Evolutionary conservation across 2,329 filamentous ascomycete species (phyloP), one percentile per base, ranked within the genome.

Genomic region (Sporothrix variecibatus): DNA sequence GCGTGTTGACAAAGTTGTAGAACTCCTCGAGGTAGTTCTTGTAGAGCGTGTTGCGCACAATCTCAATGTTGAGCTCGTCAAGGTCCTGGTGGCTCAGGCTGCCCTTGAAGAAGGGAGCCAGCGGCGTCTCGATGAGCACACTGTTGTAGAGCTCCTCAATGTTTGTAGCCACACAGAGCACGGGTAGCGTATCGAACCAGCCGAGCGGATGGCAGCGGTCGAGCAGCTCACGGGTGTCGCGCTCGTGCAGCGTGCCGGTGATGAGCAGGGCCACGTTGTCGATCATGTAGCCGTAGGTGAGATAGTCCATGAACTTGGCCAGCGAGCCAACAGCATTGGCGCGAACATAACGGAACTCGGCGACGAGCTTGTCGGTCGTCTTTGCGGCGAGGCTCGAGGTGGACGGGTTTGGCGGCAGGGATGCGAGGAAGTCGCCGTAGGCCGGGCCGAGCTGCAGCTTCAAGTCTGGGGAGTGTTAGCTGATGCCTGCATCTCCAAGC

Each of bases 1-100:
- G 90, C 11, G 91, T 93, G 84, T 95, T 97, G 84, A 98, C 93
- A 82, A 98, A 99, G 77, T 93, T 89, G 86, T 98, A 90, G 83
- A 99, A 99, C 82, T 98, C 96, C 82, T 99, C 96, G 8, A 99
- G 89, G 82, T 99, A 99, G 87, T 98, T 98, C 89, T 99, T 99
- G 88, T 98, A 99, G 49, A 99, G 87, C 0, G 95, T 99, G 84
- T 99, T 99, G 77, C 97, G 92, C 74, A 99, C 93, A 83, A 99
- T 99, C 85, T 99, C 96, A 79, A 99, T 99, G 85, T 99, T 99
- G 80, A 99, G 87, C 86, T 99, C 97, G 84, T 99, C 96, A 69
- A 99, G 88, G 82, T 99, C 96, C 82, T 98, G 94, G 83, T 98
- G 95, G 84, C 93, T 97, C 75, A 99, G 88, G 78, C 93, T 97